phyloP scores from a whole-genome alignment of 2,329 filamentous ascomycete species.

The Pseudopithomyces chartarum region DNA sequence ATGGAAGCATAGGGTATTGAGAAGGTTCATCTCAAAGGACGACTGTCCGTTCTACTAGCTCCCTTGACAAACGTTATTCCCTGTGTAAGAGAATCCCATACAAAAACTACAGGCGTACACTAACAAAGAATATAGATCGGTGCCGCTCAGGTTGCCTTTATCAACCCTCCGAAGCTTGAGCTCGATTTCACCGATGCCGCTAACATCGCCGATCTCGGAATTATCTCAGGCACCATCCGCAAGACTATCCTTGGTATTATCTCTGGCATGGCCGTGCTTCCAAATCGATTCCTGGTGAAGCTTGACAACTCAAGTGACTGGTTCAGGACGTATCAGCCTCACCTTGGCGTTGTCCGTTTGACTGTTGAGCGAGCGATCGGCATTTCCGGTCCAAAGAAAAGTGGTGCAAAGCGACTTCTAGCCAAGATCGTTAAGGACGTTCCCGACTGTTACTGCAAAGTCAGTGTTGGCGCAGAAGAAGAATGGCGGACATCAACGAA shows the following conservation, averaged over 20 bases:
- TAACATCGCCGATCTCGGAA: constrained; percentile 50
- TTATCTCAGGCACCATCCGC: constrained; percentile 51
- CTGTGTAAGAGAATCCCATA: constrained; percentile 41
- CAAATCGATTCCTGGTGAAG: constrained; percentile 57
- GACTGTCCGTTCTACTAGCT: constrained; percentile 51
- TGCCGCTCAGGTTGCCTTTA: constrained; percentile 55
- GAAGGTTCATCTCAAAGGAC: constrained; percentile 51
- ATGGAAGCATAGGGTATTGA: constrained; percentile 49
- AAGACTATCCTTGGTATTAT: constrained; percentile 54
- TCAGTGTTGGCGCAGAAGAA: constrained; percentile 50
- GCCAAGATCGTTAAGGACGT: constrained; percentile 53
- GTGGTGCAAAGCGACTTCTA: constrained; percentile 47
- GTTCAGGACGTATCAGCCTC: constrained; percentile 54
- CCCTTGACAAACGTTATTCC: constrained; percentile 55
- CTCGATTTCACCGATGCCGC: constrained; percentile 56
- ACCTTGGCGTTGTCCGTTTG: constrained; percentile 51
- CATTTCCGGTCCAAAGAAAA: constrained; percentile 47
- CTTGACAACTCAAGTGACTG: constrained; percentile 54
- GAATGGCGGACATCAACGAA: constrained; percentile 52
- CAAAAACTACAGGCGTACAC: background rate
- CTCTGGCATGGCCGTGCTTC: constrained; percentile 52
- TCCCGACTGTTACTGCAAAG: constrained; percentile 55
- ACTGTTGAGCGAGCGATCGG: constrained; percentile 50
- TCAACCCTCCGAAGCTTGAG: constrained; percentile 54
- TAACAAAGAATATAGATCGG: constrained; percentile 47